Percentiles rank a stretch among this genome's conserved stretches.
Evolutionary conservation across 306 rosid species (phyloP).

Genomic region (Prunus mira): DNA sequence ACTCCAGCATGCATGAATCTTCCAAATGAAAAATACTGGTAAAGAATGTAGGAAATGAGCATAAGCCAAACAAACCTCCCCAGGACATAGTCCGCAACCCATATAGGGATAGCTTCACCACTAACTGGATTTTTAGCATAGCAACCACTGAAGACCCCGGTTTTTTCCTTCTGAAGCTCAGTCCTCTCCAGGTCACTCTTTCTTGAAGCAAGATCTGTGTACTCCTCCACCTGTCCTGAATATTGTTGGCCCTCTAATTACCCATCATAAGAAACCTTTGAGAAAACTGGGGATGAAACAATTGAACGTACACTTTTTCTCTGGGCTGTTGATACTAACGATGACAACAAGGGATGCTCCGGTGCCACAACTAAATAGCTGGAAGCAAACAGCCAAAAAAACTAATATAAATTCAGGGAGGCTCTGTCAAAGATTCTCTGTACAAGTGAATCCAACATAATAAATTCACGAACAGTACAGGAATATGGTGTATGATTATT

Average conservation of each 20-base stretch:
- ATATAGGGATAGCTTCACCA: constrained; percentile 80
- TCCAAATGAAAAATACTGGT: constrained; percentile 4
- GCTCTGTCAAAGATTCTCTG: neutral
- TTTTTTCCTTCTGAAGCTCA: constrained; percentile 96
- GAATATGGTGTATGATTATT: constrained; percentile 39
- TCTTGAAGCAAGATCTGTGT: constrained; percentile 66
- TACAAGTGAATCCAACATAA: constrained; percentile 6
- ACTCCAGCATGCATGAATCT: constrained; percentile 11
- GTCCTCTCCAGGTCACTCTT: constrained; percentile 99
- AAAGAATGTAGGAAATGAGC: constrained; percentile 6
- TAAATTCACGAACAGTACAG: constrained; percentile 23
- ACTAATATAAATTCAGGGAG: neutral
- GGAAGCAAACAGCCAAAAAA: constrained; percentile 30
- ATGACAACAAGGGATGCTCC: constrained; percentile 70
- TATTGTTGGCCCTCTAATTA: constrained; percentile 36
- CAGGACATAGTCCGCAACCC: constrained; percentile 98
- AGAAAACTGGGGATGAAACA: constrained; percentile 32
- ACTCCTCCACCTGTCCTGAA: constrained; percentile 78
- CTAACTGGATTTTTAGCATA: constrained; percentile 90
- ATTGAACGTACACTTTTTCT: constrained; percentile 53
- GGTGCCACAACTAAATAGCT: constrained; percentile 96
- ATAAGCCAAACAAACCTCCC: constrained; percentile 66
- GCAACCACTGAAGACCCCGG: constrained; percentile 87
- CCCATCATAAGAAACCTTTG: constrained; percentile 30
- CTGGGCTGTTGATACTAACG: constrained; percentile 51